Conservation (phyloP, 2,329 filamentous ascomycete genomes). For the Fusarium floridanum region DNA sequence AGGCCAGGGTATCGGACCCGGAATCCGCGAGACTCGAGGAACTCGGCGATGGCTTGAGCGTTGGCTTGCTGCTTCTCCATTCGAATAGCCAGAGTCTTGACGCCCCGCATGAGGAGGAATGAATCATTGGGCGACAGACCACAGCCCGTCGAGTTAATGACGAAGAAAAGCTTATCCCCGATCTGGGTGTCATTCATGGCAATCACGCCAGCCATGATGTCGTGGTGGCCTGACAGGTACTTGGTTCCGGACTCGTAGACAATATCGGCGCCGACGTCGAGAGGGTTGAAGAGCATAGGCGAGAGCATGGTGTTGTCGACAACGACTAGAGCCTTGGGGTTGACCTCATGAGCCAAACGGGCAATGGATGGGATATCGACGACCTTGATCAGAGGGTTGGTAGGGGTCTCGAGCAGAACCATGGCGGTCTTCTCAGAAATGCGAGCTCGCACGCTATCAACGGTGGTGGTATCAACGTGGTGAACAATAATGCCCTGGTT, state of each 20-base stretch:
- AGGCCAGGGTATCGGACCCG: constrained; percentile 94
- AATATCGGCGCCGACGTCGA: constrained; percentile 94
- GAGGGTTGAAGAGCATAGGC: constrained; percentile 91
- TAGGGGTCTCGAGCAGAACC: constrained; percentile 96
- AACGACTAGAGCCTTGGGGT: constrained; percentile 83
- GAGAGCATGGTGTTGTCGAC: constrained; percentile 99
- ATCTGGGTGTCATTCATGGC: constrained; percentile 86
- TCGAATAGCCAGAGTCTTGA: constrained; percentile 96
- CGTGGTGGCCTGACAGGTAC: constrained; percentile 97
- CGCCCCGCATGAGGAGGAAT: constrained; percentile 92
- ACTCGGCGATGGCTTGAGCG: constrained; percentile 90
- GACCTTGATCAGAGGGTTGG: constrained; percentile 98
- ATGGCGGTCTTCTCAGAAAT: constrained; percentile 88
- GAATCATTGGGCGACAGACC: constrained; percentile 95
- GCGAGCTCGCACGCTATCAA: constrained; percentile 76
- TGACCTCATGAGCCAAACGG: constrained; percentile 79
- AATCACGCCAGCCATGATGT: constrained; percentile 98
- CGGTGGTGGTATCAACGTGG: constrained; percentile 92
- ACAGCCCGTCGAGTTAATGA: constrained; percentile 96
- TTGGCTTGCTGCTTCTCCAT: constrained; percentile 99
- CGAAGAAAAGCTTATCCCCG: constrained; percentile 93
- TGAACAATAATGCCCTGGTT: constrained; percentile 94
- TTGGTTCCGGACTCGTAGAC: constrained; percentile 99
- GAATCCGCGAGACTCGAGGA: constrained; percentile 92
- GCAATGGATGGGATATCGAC: constrained; percentile 90